Evolutionary conservation across 257 asterid species (phyloP).

Genomic region (Solanum lycopersicoides): DNA sequence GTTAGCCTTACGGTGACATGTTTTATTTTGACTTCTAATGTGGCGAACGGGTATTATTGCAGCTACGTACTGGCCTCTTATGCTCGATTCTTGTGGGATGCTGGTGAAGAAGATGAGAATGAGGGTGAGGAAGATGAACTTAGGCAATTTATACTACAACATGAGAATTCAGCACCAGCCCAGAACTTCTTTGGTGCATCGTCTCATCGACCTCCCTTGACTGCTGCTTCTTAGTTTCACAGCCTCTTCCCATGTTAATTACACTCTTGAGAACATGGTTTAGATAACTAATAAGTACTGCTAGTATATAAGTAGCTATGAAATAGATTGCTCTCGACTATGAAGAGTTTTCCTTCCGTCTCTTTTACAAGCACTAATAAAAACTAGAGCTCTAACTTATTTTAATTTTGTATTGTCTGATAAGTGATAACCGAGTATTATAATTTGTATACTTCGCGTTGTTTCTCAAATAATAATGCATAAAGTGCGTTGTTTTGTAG

Average conservation of each 20-base stretch:
- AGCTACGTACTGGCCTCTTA: constrained; percentile 77
- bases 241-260: neutral
- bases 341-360: neutral
- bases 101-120: constrained; percentile 38
- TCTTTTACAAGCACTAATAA: neutral
- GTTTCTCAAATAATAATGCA: neutral
- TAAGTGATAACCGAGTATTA: neutral
- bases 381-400: neutral
- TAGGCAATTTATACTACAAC: constrained; percentile 9
- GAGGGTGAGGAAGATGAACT: constrained; percentile 13
- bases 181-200: constrained; percentile 17
- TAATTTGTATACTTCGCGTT: neutral
- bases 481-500: neutral
- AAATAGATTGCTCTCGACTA: neutral
- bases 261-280: neutral
- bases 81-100: constrained; percentile 87
- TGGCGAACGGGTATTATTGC: neutral
- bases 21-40: neutral
- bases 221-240: constrained; percentile 33
- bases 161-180: constrained; percentile 5
- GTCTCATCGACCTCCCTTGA: constrained; percentile 21
- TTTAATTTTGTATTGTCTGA: neutral
- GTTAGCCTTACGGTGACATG: neutral
- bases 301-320: neutral
- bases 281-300: neutral